These are phyloP conservation scores for Misopates orontium DNA, from an alignment of 257 asterid genomes.

Conservation along the genomic window DNA sequence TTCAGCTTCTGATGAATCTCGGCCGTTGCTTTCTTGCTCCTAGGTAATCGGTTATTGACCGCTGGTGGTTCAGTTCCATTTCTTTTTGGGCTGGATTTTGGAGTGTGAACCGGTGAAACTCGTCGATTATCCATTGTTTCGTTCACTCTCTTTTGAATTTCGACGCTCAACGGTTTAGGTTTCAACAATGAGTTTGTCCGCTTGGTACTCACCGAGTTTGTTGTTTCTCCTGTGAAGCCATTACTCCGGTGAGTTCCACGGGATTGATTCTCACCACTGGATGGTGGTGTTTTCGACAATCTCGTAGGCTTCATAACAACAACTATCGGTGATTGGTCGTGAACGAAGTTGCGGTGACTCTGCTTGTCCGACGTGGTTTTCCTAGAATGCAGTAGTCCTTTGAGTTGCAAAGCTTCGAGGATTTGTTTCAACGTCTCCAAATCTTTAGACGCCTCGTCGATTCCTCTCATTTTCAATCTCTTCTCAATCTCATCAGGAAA, in stretches of 20 bases:
- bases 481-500: conserved; percentile 69
- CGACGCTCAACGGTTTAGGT: conserved; percentile 59
- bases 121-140: conserved; percentile 44
- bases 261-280: too few species aligned
- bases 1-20: conserved; percentile 50
- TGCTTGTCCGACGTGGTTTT: conserved; percentile 40
- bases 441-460: conserved; percentile 75
- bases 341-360: conserved; percentile 50
- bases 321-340: conserved; percentile 64
- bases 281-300: too few species aligned
- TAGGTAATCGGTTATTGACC: conserved; percentile 43
- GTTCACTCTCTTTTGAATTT: conserved; percentile 46
- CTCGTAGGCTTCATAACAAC: conserved; percentile 57
- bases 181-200: conserved; percentile 54
- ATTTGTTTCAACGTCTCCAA: conserved; percentile 85
- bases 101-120: conserved; percentile 61
- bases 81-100: conserved; percentile 56
- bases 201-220: conserved; percentile 36
- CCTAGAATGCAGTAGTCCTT: conserved; percentile 81
- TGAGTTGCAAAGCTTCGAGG: conserved; percentile 92
- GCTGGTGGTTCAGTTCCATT: conserved; percentile 44
- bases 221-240: conserved; percentile 35
- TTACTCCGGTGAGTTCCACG: conserved; percentile 43
- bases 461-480: too few species aligned
- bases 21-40: conserved; percentile 43